Evolutionary conservation across 2,329 filamentous ascomycete genomes (phyloP), one percentile per base, ranked within the genome.

Genomic region (Aspergillus candidus): DNA sequence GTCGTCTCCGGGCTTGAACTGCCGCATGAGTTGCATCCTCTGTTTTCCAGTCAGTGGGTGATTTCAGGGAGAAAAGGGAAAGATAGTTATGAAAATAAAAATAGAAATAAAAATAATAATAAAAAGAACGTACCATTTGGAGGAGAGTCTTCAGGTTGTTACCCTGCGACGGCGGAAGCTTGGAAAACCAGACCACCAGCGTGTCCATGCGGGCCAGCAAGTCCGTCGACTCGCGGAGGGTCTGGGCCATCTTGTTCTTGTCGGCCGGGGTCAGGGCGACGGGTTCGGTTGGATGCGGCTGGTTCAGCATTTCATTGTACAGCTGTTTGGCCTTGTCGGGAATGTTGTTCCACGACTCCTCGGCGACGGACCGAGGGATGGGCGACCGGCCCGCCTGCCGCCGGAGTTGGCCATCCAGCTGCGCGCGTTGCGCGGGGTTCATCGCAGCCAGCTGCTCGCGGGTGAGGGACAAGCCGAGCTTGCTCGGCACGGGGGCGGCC

Each of bases 1-100:
- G 31, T 71, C 69, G 14, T 57, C 57, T 4, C 60, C 57, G 17
- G 56, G 47, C 44, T 68, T 71, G 52, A 70, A 73, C 48, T 74
- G 72, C 35, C 66, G 64, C 61, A 72, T 66, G 39, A 74, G 58
- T 51, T 70, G 63, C 32, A 70, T 58, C 31, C 70, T 68, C 63
- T 72, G 49, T 22, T 48, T 44, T 22, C 35, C 45, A 22, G 40
- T 48, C 47, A 56, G 45, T 49, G 35, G 55, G 46, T 10, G 39
- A 41, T 38, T 35, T 18, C n/a, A 35, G 31, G 40, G 11, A 43
- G 12, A 43, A 12, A 38, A 18, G 11, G 18, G 8, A 22, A 34
- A 43, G 35, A 17, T n/a, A 32, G 22, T n/a, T n/a, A n/a, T n/a
- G n/a, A n/a, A n/a, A n/a, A n/a, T n/a, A n/a, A n/a, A 7, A 22